Evolutionary conservation across 164 flowering plant genomes (phyloP).

Genomic region (Chloranthus sessilifolius): DNA sequence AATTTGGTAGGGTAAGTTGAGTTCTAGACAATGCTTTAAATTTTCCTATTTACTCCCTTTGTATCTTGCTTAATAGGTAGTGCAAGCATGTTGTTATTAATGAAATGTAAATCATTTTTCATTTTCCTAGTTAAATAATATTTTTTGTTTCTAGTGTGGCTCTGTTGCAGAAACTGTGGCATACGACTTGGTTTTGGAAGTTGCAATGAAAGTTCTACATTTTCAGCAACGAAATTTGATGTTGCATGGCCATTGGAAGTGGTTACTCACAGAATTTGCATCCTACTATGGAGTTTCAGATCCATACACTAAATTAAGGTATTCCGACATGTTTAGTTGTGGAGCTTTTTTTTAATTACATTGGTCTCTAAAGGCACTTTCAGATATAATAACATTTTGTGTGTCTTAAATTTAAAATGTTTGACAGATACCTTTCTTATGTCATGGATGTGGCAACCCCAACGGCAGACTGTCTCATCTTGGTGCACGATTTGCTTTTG

Average conservation of each 20-base stretch:
- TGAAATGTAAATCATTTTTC: no score
- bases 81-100: no score
- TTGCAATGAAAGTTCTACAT: conserved; percentile 79
- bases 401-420: conserved; percentile 8
- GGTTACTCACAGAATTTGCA: conserved; percentile 85
- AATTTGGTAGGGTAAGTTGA: no score
- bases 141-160: conserved; percentile 60
- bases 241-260: conserved; percentile 81
- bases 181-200: conserved; percentile 83
- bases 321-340: conserved; percentile 4
- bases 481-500: conserved; percentile 64
- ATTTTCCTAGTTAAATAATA: no score
- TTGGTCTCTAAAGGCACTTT: no score
- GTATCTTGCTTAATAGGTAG: no score
- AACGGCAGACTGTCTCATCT: conserved; percentile 75
- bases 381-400: no score
- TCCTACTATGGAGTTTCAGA: conserved; percentile 90
- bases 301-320: conserved; percentile 86
- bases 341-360: neutral
- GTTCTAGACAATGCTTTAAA: no score
- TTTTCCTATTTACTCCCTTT: no score
- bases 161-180: conserved; percentile 97
- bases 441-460: conserved; percentile 98
- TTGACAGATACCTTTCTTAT: conserved; percentile 78
- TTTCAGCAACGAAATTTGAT: conserved; percentile 75